phyloP scores from a whole-genome alignment of 78 protist genomes.

The Pelomyxa schiedti region DNA sequence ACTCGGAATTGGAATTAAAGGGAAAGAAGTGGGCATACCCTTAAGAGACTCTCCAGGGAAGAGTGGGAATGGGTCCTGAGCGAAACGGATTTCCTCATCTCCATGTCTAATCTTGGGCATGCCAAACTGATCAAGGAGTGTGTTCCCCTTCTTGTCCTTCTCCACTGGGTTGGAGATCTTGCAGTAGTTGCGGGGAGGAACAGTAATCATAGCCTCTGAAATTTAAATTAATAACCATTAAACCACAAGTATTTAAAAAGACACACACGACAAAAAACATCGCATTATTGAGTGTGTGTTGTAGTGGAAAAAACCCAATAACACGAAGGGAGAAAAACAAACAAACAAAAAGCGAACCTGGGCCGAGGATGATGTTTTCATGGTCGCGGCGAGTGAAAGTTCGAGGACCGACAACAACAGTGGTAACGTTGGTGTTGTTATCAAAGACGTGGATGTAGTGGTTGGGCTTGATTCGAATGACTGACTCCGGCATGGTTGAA shows the following conservation, averaged over 20 bases:
- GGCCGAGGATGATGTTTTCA: slow-evolving; percentile 47
- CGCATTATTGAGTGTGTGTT: no score
- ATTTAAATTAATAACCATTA: no score
- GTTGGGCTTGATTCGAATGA: not conserved
- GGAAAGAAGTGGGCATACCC: slow-evolving; percentile 19
- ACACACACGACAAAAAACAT: no score
- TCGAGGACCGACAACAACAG: slow-evolving; percentile 68
- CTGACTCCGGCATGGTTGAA: not conserved
- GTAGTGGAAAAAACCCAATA: no score
- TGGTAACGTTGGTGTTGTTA: slow-evolving; percentile 61
- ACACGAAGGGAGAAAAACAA: no score
- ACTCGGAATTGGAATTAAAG: not conserved
- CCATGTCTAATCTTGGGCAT: slow-evolving; percentile 59
- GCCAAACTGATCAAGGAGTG: slow-evolving; percentile 27
- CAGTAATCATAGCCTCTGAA: slow-evolving; percentile 49
- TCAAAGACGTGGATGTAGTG: slow-evolving; percentile 37
- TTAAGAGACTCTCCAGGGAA: slow-evolving; percentile 75
- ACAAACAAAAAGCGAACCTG: no score
- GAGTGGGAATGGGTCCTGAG: slow-evolving; percentile 71
- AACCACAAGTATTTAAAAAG: no score
- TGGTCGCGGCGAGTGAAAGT: slow-evolving; percentile 72
- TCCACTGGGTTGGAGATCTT: slow-evolving; percentile 56
- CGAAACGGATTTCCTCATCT: slow-evolving; percentile 68
- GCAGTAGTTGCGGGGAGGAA: slow-evolving; percentile 76
- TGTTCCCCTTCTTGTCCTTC: slow-evolving; percentile 15